Conservation (phyloP, 2,329 filamentous ascomycete genomes). For the Pseudogymnoascus sp. region DNA sequence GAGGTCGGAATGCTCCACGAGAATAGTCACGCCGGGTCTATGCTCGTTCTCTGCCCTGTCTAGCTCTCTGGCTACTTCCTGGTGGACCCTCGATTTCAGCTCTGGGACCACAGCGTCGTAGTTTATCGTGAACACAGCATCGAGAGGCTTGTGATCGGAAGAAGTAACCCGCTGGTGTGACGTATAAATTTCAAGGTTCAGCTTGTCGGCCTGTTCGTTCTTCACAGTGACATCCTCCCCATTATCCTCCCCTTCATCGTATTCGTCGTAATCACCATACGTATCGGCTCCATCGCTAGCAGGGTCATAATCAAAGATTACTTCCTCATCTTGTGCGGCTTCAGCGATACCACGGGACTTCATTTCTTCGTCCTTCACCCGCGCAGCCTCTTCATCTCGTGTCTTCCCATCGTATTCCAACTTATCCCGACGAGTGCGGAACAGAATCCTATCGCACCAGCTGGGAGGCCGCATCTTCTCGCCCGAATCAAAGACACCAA, state of each 20-base stretch:
- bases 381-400: slow-evolving; percentile 56
- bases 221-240: slow-evolving; percentile 44
- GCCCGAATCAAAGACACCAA: slow-evolving; percentile 87
- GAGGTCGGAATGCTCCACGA: slow-evolving; percentile 56
- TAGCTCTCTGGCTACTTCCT: slow-evolving; percentile 78
- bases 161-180: slow-evolving; percentile 85
- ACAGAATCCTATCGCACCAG: slow-evolving; percentile 95
- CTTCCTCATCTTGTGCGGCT: slow-evolving; percentile 66
- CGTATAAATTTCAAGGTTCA: slow-evolving; percentile 59
- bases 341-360: slow-evolving; percentile 67
- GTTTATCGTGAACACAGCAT: slow-evolving; percentile 71
- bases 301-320: slow-evolving; percentile 86
- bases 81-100: slow-evolving; percentile 72
- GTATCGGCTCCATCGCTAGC: slow-evolving; percentile 60
- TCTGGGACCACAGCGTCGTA: slow-evolving; percentile 83
- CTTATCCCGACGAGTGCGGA: slow-evolving; percentile 64
- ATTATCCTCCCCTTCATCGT: slow-evolving; percentile 32
- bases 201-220: slow-evolving; percentile 47
- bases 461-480: slow-evolving; percentile 89
- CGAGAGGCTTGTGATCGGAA: slow-evolving; percentile 90
- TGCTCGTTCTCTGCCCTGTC: slow-evolving; percentile 90
- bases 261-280: slow-evolving; percentile 39
- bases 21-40: slow-evolving; percentile 70
- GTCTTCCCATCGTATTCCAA: slow-evolving; percentile 54
- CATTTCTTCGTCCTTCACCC: slow-evolving; percentile 76